Conservation (phyloP, 2,329 filamentous ascomycete genomes). For the Phyllosticta ampelicida region DNA sequence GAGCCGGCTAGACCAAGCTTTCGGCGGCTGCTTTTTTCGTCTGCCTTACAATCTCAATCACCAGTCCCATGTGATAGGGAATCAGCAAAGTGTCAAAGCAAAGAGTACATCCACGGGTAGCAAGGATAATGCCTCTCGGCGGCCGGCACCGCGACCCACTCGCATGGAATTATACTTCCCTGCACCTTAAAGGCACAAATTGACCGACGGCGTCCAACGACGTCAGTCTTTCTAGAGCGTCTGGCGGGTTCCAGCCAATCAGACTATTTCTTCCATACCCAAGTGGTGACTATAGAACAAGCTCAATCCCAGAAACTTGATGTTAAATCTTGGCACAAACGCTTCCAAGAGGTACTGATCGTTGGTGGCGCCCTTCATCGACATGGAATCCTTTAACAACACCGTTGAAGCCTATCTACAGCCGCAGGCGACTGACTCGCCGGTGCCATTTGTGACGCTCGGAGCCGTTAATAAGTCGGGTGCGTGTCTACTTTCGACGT, state of each 20-base stretch:
- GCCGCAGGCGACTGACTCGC: neutral
- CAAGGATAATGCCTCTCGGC: neutral
- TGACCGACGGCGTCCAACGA: neutral
- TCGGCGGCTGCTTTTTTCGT: neutral
- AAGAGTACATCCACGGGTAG: neutral
- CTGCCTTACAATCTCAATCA: neutral
- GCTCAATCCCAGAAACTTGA: neutral
- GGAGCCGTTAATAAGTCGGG: constrained; percentile 1
- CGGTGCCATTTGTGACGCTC: neutral
- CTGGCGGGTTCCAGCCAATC: neutral
- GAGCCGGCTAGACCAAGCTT: neutral
- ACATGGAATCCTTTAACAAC: constrained; percentile 3
- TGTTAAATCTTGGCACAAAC: neutral
- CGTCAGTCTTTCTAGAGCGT: neutral
- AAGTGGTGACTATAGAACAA: neutral
- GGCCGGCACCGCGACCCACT: neutral
- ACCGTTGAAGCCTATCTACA: constrained; percentile 1
- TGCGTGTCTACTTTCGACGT: neutral
- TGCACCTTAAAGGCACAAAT: neutral
- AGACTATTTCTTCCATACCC: neutral
- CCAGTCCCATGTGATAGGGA: neutral
- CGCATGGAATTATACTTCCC: neutral
- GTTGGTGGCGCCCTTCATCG: neutral
- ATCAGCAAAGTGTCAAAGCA: neutral
- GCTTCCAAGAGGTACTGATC: neutral